These are phyloP conservation scores for Phialemoniopsis sp. DNA, from an alignment of 2,329 filamentous ascomycete species.

Conservation along the genomic window DNA sequence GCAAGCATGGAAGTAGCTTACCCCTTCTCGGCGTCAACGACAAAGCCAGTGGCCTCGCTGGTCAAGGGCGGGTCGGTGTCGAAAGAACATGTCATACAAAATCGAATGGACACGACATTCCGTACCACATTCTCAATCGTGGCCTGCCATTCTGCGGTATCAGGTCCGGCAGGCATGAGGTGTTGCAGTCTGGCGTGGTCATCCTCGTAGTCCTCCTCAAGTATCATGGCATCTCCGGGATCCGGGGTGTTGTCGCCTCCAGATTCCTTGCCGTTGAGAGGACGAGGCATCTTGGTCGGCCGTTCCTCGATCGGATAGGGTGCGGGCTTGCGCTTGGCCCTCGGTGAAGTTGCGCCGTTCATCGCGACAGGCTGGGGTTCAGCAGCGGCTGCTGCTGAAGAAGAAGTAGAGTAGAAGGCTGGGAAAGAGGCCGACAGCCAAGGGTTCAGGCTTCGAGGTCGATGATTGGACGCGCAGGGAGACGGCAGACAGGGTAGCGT, in stretches of 20 bases:
- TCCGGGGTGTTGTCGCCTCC: slow-evolving; percentile 15
- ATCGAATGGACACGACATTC: slow-evolving; percentile 97
- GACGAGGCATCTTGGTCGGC: slow-evolving; percentile 16
- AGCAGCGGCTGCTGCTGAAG: too few species aligned
- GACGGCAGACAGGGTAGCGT: too few species aligned
- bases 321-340: slow-evolving; percentile 18
- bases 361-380: slow-evolving; percentile 6
- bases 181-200: slow-evolving; percentile 6
- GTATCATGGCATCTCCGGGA: slow-evolving; percentile 6
- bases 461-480: too few species aligned
- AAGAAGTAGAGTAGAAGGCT: too few species aligned
- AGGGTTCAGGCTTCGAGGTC: too few species aligned
- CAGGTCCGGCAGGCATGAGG: slow-evolving; percentile 17
- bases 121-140: slow-evolving; percentile 92
- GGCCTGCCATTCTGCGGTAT: slow-evolving; percentile 68
- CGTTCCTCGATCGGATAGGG: slow-evolving; percentile 11
- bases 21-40: slow-evolving; percentile 90
- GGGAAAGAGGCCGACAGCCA: too few species aligned
- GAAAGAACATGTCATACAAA: slow-evolving; percentile 96
- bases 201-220: slow-evolving; percentile 7
- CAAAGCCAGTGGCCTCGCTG: slow-evolving; percentile 95
- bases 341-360: slow-evolving; percentile 14
- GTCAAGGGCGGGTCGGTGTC: slow-evolving; percentile 94
- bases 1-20: slow-evolving; percentile 32
- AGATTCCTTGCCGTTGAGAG: slow-evolving; percentile 14